phyloP scores from a whole-genome alignment of 2,329 filamentous ascomycete genomes.

The Trichoderma lentiforme region DNA sequence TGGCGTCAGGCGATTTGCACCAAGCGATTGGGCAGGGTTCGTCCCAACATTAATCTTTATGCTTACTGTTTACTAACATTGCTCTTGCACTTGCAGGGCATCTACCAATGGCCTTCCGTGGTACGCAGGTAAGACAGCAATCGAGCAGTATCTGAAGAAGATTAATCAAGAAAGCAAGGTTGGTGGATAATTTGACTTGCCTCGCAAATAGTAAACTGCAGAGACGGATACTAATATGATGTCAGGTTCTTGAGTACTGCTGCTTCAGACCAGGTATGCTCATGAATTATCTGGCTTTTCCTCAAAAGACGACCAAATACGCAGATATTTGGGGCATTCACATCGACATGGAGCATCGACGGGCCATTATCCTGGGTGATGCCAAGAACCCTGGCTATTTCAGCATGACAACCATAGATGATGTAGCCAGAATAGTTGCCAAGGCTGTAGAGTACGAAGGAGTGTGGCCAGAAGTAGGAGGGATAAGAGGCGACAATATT shows the following conservation, averaged over 20 bases:
- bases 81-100: neutral
- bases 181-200: neutral
- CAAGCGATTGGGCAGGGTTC: conserved; percentile 44
- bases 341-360: conserved; percentile 37
- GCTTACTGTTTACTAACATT: neutral
- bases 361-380: conserved; percentile 42
- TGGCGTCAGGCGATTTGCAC: conserved; percentile 58
- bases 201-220: no score
- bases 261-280: conserved; percentile 54
- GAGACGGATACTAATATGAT: neutral
- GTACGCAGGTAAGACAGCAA: conserved; percentile 50
- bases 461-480: conserved; percentile 40
- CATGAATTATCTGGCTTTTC: conserved; percentile 51
- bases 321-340: conserved; percentile 37
- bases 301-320: conserved; percentile 43
- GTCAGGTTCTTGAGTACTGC: conserved; percentile 49
- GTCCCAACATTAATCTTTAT: neutral
- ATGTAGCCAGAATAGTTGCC: conserved; percentile 40
- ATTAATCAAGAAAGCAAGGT: conserved; percentile 37
- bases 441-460: conserved; percentile 41
- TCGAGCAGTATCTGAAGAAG: conserved; percentile 47
- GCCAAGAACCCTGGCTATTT: conserved; percentile 32
- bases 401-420: conserved; percentile 40
- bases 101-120: conserved; percentile 39
- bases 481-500: conserved; percentile 38